Evolutionary conservation across 768 basidiomycete genomes (phyloP), one percentile per base, ranked within the genome.

Genomic region (Tubosaeta sp.): DNA sequence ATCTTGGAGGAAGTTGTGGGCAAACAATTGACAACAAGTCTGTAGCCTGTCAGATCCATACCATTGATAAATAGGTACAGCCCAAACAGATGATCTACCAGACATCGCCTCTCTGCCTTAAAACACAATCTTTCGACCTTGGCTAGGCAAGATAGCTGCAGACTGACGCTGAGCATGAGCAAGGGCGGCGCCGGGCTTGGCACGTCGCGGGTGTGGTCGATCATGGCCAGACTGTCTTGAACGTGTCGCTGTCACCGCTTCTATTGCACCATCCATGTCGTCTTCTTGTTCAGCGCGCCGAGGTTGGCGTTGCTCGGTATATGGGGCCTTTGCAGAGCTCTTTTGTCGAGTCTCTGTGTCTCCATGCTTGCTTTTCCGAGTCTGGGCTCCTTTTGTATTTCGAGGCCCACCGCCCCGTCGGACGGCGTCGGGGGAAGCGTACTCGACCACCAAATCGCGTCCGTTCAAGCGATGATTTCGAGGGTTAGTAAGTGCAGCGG

Each of bases 351-450:
- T 48, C 44, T 45, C 53, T 42, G 55, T 40, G 48, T 49, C 18
- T 31, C 53, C 36, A 8, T 42, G 18, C 16, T 5, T 42, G n/a
- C 32, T 21, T 39, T 54, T 53, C 46, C 22, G 60, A 43, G 61
- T 62, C 16, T 39, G 60, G 38, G 63, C 64, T 59, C 64, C 53
- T 55, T 57, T 49, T 48, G 57, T 18, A 51, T 50, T 32, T 52
- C 54, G 59, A 47, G 58, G 54, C 32, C 62, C 59, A 10, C 82
- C 84, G n/a, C 92, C 90, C 4, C 93, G 81, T 18, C 89, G 82
- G 31, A 94, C 90, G 7, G 92, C 93, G 13, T 94, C 91, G 8
- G 86, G 76, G 34, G 87, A 84, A n/a, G 92, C 93, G 57, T 86
- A 94, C 69, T 94, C 89, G 27, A 97, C 82, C 4, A 87, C 84